Base-by-base conservation (phyloP, 257 asterid genomes). In the Oldenlandia corymbosa region DNA sequence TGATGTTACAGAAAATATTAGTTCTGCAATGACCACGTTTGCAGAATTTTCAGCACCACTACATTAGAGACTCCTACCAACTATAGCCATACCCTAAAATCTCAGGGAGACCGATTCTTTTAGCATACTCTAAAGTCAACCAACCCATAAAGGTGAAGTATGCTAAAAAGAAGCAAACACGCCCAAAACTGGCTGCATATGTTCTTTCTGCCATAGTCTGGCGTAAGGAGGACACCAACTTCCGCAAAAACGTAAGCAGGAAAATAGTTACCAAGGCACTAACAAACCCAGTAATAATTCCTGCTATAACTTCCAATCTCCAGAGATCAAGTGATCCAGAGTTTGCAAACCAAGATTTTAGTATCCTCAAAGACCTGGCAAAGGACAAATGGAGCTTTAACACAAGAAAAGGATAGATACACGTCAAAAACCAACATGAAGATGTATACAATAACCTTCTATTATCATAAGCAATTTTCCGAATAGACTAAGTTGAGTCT, bases 141-240 rank as follows among this genome's bases (percentile, higher is more conserved):
- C 96, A 89, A 66, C 94, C 74, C 92, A 86, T 80, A 72, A 87
- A 82, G 62, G 86, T 82, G 81, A 80, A 81, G 69, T 92, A 89
- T 48, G 82, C 80, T 26, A 83, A 63, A 61, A 89, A 82, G 75
- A 92, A 83, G 77, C 86, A 87, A 52, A 71, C 77, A 48, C 95
- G 80, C 73, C 75, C 87, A 74, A 78, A 31, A 39, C 54, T 58
- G 52, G 70, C n/a, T 46, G 52, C 28, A 23, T 62, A 71, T 60
- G 50, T 66, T 77, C 83, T 75, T 27, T 74, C 72, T 26, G 69
- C 66, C 31, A 52, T 50, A 68, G 69, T 54, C 56, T 76, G 83
- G 55, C 62, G 77, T 17, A 73, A 30, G 41, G 58, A 47, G 68
- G 82, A 67, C 59, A 73, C 68, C 51, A 92, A 43, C 21, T 75